Evolutionary conservation across 140 eudicot species (phyloP), one percentile per base, ranked within the genome.

Genomic region (Anethum foeniculum): DNA sequence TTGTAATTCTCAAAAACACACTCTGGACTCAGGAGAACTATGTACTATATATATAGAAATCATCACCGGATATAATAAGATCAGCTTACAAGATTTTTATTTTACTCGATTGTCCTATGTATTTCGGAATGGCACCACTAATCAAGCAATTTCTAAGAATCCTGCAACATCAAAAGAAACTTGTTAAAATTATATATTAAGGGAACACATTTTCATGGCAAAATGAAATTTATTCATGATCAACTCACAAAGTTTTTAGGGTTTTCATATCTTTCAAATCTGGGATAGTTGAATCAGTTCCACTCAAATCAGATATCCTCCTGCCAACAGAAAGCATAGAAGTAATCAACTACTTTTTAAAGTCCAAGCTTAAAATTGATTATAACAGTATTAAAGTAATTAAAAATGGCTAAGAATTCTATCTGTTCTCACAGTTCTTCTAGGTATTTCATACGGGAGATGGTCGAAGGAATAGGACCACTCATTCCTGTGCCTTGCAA

Each of bases 401-500:
- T 4, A 18, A 34, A 44, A n/a, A 43, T 60, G 18, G 30, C 7
- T 79, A 16, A 79, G 71, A 80, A 56, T 86, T 1, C 96, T 93
- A 82, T 92, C 89, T 43, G 90, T 84, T 47, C 90, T 87, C 80
- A 93, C 97, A 93, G 39, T n/a, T 83, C 74, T 39, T 38, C 25
- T 77, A 93, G 38, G 75, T 85, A 85, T 82, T 56, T 86, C 89
- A 93, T 62, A 52, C 8, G 76, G 76, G 91, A 86, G 81, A 93
- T 85, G 75, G 82, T 56, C 60, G 85, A 77, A 75, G 98, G 98
- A 85, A 93, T 85, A 0, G 98, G 98, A 43, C 97, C 97, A 80
- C 83, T 87, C 93, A 93, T 77, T 48, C 83, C 79, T 7, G 98
- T 88, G 79, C 98, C 98, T 87, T 89, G 98, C 86, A 93, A 48